Base-by-base conservation (phyloP, 176 grass and related monocot genomes). In the Rhynchospora pubera region DNA sequence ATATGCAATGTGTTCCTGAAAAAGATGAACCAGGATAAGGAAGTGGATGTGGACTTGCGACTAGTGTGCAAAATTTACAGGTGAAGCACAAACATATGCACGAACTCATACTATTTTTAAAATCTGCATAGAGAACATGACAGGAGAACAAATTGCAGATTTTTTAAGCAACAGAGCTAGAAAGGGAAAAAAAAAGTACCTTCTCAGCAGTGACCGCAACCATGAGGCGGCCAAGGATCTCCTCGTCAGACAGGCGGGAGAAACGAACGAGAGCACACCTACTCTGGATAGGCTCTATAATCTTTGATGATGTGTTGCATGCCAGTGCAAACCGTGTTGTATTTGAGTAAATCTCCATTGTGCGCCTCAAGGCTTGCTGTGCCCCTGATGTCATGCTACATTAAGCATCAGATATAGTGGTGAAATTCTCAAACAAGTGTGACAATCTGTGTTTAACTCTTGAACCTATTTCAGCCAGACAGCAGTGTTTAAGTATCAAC, bases 231-330 rank as follows among this genome's bases (percentile, higher is more conserved):
- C 86, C 59, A 84, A 99, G 89, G 82, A 99, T 99, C 70, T 99
- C 96, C 83, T 99, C 81, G 53, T 99, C 93, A 57, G 96, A 91
- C 51, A 99, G 87, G 72, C 96, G 94, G 7, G 96, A 93, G 83
- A 99, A 95, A 12, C 96, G 86, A 56, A 99, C 93, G 77, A 99
- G 90, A 81, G 96, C 93, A 6, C 96, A 99, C 15, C 96, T 89
- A 42, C 96, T 99, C 90, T 99, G 96, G 83, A 99, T 99, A 53
- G 96, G 96, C 65, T 99, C 96, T 16, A 99, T 99, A 78, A 99
- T 99, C 71, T 99, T 99, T 11, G 96, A 99, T 69, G 96, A 99
- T 21, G 93, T 95, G 62, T 99, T 99, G 89, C 96, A 99, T 0
- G 96, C 96, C 10, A 99, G 89, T 66, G 93, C 93, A 7, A 99